Base-by-base conservation (phyloP, 257 asterid species). In the Coffea eugenioides region DNA sequence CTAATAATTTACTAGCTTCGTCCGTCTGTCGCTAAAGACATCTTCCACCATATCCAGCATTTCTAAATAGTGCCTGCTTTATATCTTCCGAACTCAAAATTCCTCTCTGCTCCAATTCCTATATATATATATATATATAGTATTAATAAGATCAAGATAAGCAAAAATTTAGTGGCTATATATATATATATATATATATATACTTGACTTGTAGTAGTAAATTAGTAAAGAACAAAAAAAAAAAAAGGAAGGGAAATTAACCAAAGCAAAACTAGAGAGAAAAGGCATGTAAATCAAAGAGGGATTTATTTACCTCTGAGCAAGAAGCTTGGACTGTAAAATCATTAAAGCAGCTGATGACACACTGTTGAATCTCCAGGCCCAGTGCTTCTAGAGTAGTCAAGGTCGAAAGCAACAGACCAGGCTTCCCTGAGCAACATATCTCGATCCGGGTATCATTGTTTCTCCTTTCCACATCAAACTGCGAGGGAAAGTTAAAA, bases 281-380 rank as follows among this genome's bases (percentile, higher is more conserved):
- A 31, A 31, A 31, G 34, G 34, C 0, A 31, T 0, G 51, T 31
- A 9, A 74, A 34, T 48, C n/a, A 74, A 10, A 4, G 14, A 39
- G 34, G 34, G 34, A 31, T 31, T 31, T 31, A 31, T 31, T 46
- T 78, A 82, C 91, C 91, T 78, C 80, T 1, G 87, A 87, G 86
- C 94, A 91, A 73, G 97, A 91, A 83, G 97, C 97, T 75, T 91
- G 92, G 56, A 92, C 75, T 56, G 90, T 69, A 79, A 93, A 91
- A 74, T 92, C 97, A 83, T 86, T 88, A 43, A 93, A 93, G 73
- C 95, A 90, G 81, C 97, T 93, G n/a, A 91, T 83, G 57, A 89
- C 97, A 80, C 96, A 90, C 6, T 93, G 97, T 9, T 93, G 84
- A 79, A 93, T 89, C 75, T 93, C 96, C 0, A 91, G 87, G 79